These are phyloP conservation scores for Fusarium subtropicale DNA, from an alignment of 2,329 filamentous ascomycete genomes.

Conservation along the genomic window DNA sequence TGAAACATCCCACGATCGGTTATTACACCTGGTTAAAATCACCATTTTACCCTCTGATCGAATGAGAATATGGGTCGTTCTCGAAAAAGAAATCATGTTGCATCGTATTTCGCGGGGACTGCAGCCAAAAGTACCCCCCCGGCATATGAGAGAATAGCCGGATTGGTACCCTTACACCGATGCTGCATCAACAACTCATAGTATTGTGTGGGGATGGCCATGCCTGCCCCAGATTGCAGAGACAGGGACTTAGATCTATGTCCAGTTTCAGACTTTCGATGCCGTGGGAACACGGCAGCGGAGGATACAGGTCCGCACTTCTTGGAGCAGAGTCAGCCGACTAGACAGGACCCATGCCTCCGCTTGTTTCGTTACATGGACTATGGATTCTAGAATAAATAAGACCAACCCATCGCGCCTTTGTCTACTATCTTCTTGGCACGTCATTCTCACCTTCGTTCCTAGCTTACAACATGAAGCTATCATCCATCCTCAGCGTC, in stretches of 20 bases:
- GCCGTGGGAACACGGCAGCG: slow-evolving; percentile 7
- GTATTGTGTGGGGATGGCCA: not conserved
- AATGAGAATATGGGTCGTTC: not conserved
- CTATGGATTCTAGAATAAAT: not conserved
- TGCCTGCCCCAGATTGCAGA: not conserved
- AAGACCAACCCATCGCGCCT: not conserved
- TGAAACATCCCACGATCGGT: slow-evolving; percentile 13
- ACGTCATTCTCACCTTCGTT: not conserved
- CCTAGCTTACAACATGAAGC: slow-evolving; percentile 5
- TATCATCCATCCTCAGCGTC: slow-evolving; percentile 20
- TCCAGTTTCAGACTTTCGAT: not conserved
- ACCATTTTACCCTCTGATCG: slow-evolving; percentile 3
- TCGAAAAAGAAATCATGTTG: not conserved
- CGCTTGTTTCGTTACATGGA: not conserved
- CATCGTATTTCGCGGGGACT: slow-evolving; percentile 1
- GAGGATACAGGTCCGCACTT: slow-evolving; percentile 21
- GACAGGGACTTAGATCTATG: not conserved
- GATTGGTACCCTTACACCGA: slow-evolving; percentile 2
- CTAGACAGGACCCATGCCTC: not conserved
- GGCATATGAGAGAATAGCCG: slow-evolving; percentile 4
- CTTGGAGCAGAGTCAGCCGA: slow-evolving; percentile 10
- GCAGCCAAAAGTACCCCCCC: not conserved
- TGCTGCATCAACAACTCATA: not conserved
- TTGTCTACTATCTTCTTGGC: slow-evolving; percentile 1
- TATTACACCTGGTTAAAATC: slow-evolving; percentile 1